Percentiles rank a stretch among this genome's conserved stretches.
These are phyloP conservation scores for Pseudocercospora musae DNA, from an alignment of 2,329 filamentous ascomycete species.

Conservation along the genomic window DNA sequence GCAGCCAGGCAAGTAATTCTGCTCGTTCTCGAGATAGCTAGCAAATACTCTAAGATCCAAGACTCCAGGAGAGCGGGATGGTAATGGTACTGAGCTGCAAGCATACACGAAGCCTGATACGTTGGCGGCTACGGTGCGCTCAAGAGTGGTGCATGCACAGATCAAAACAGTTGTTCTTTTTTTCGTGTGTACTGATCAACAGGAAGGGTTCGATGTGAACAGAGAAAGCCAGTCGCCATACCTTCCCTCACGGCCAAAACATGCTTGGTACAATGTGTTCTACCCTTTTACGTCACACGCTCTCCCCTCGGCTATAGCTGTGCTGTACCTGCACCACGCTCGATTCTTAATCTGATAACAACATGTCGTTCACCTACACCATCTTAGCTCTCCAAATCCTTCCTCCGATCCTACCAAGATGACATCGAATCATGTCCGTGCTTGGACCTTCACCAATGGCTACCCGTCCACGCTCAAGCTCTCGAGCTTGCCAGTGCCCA, in stretches of 20 bases:
- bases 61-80: not conserved
- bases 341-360: not conserved
- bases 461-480: slow-evolving; percentile 31
- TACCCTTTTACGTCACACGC: not conserved
- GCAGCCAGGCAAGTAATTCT: too few relatives aligned
- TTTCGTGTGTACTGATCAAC: not conserved
- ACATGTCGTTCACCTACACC: not conserved
- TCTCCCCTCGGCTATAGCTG: not conserved
- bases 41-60: not conserved
- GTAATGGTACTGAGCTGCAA: not conserved
- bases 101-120: not conserved
- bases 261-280: too few relatives aligned
- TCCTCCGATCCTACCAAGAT: slow-evolving; percentile 8
- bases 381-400: not conserved
- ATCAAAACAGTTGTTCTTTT: not conserved
- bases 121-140: not conserved
- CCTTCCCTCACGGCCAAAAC: not conserved
- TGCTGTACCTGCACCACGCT: not conserved
- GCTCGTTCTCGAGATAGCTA: not conserved
- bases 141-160: not conserved
- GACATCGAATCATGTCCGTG: slow-evolving; percentile 24
- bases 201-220: not conserved
- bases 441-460: slow-evolving; percentile 36
- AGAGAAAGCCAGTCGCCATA: not conserved
- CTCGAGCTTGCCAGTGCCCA: slow-evolving; percentile 24